Base-by-base conservation (phyloP, 192 early-diverging fungal species). In the Cetraspora pellucida region DNA sequence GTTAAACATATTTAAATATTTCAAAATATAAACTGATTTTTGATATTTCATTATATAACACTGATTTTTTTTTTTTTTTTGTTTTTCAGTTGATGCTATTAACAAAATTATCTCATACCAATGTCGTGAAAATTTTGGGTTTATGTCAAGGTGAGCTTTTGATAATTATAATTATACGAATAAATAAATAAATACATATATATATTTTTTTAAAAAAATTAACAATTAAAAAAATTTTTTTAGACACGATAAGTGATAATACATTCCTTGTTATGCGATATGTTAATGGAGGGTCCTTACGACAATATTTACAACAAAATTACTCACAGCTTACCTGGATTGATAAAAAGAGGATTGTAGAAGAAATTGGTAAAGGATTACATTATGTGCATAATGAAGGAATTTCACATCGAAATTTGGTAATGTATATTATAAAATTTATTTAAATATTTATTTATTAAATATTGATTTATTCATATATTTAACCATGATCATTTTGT, bases 251-350 rank as follows among this genome's bases (percentile, higher is more conserved):
- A 7, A 44, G 10, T 8, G 66, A 79, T 67, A 79, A 77, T 45
- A 28, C 77, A 46, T 83, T 73, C 43, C 73, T 81, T 27, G 82
- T 83, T n/a, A 81, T 80, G 47, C 78, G 79, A 73, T 81, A 81
- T 49, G 80, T 80, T 30, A 70, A 79, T n/a, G 79, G 74, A 2
- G 82, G 82, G 11, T 77, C 79, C 7, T 77, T 83, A 47, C 75
- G 78, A 11, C 77, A 78, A 75, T 77, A 81, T 61, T 77, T 83
- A 45, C 77, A 80, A 63, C 77, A 68, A 58, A 75, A 80, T 52
- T 78, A 78, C 72, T 76, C 77, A 10, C 77, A 60, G 4, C 74
- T 84, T 43, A 80, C 78, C 5, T 84, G 83, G 83, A 28, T 23
- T 61, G 77, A 78, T 47, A 81, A 80, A 55, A 79, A 77, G 14